Percentiles rank a stretch among this genome's conserved stretches.
These are phyloP conservation scores for Thalia dealbata DNA, from an alignment of 176 grass and related monocot genomes.

Conservation along the genomic window DNA sequence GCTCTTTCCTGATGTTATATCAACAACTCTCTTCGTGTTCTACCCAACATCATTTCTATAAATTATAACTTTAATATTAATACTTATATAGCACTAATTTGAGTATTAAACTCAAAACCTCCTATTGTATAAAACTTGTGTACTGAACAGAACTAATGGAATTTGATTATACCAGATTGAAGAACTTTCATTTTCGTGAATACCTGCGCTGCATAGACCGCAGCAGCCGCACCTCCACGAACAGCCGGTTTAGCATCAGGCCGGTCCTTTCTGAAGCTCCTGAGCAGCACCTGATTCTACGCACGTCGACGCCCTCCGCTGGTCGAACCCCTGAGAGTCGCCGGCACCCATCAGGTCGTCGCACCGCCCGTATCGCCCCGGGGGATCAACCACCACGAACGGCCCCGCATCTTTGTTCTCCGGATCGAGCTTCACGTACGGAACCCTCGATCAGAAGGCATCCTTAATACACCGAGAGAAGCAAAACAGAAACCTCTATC, in stretches of 20 bases:
- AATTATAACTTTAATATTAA: no score
- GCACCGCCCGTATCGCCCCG: constrained; percentile 76
- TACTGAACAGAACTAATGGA: no score
- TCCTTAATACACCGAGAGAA: background rate
- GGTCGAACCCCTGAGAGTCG: constrained; percentile 87
- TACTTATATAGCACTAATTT: no score
- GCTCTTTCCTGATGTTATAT: no score
- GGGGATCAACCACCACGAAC: constrained; percentile 85
- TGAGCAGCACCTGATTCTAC: constrained; percentile 77
- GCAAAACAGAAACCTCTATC: background rate
- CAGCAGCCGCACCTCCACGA: constrained; percentile 79
- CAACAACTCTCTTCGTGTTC: no score
- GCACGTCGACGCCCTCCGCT: constrained; percentile 98
- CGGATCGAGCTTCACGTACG: constrained; percentile 1
- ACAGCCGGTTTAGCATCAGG: constrained; percentile 59
- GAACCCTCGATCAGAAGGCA: background rate
- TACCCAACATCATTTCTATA: no score
- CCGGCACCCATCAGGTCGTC: constrained; percentile 61
- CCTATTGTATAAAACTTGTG: no score
- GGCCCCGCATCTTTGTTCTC: constrained; percentile 38
- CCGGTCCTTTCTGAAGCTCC: constrained; percentile 45
- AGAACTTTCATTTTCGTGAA: no score
- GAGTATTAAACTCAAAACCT: no score
- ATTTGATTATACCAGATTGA: no score
- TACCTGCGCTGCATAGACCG: constrained; percentile 67